phyloP scores from a whole-genome alignment of 2,329 filamentous ascomycete species.

The Aspergillus cejpii region DNA sequence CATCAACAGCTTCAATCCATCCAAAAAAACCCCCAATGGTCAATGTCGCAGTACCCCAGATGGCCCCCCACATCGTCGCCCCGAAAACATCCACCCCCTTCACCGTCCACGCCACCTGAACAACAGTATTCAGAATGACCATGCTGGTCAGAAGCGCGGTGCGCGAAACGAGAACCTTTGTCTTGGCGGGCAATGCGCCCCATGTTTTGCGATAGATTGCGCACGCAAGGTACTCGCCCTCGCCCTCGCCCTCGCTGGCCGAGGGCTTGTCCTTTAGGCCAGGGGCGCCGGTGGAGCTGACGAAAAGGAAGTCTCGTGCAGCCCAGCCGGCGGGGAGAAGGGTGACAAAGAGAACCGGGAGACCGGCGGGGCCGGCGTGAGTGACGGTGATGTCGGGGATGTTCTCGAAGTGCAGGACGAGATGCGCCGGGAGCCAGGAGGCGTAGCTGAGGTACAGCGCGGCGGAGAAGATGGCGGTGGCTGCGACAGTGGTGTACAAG shows the following conservation, averaged over 20 bases:
- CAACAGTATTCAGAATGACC: slow-evolving; percentile 50
- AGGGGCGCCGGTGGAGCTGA: slow-evolving; percentile 44
- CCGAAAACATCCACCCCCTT: slow-evolving; percentile 63
- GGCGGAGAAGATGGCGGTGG: slow-evolving; percentile 68
- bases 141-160: slow-evolving; percentile 48
- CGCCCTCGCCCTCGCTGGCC: slow-evolving; percentile 55
- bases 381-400: slow-evolving; percentile 63
- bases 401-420: slow-evolving; percentile 69
- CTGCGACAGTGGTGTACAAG: slow-evolving; percentile 59
- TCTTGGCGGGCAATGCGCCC: slow-evolving; percentile 56
- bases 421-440: slow-evolving; percentile 61
- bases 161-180: slow-evolving; percentile 58
- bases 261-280: slow-evolving; percentile 50
- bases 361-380: slow-evolving; percentile 54
- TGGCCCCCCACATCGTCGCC: slow-evolving; percentile 62
- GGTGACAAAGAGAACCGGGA: slow-evolving; percentile 42
- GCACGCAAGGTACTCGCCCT: slow-evolving; percentile 63
- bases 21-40: slow-evolving; percentile 29
- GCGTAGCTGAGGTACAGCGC: slow-evolving; percentile 62
- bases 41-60: slow-evolving; percentile 59
- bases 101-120: slow-evolving; percentile 61
- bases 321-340: slow-evolving; percentile 65
- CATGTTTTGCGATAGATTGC: slow-evolving; percentile 55
- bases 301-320: slow-evolving; percentile 69
- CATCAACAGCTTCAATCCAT: slow-evolving; percentile 39